Evolutionary conservation across 2,329 filamentous ascomycete genomes (phyloP).

Genomic region (Cladophialophora chaetospira): DNA sequence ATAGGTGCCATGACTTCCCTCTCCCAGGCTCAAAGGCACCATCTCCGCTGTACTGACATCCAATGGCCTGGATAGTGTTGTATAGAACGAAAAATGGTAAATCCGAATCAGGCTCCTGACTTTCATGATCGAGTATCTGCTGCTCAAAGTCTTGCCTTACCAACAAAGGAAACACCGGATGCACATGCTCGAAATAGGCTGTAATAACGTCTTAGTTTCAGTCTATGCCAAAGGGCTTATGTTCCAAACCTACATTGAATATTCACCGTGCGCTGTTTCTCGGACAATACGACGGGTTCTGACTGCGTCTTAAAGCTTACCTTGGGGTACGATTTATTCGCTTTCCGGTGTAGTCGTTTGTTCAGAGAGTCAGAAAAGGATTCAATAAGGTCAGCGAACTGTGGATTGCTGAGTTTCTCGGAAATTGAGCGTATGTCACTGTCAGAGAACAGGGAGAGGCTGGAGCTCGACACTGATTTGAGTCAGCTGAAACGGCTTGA

Average conservation of each 20-base stretch:
- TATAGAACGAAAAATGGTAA: slow-evolving; percentile 51
- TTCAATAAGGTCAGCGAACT: slow-evolving; percentile 34
- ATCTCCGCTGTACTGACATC: slow-evolving; percentile 41
- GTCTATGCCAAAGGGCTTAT: background rate
- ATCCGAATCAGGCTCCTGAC: slow-evolving; percentile 60
- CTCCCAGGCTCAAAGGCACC: slow-evolving; percentile 45
- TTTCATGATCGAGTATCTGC: slow-evolving; percentile 49
- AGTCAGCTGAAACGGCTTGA: slow-evolving; percentile 32
- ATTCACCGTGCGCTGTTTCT: slow-evolving; percentile 19
- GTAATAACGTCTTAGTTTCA: background rate
- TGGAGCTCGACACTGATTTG: slow-evolving; percentile 39
- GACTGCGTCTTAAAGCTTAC: slow-evolving; percentile 26
- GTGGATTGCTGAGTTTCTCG: slow-evolving; percentile 33
- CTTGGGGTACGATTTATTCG: slow-evolving; percentile 7
- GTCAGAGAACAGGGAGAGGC: slow-evolving; percentile 42
- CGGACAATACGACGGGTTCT: slow-evolving; percentile 18
- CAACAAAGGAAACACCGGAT: slow-evolving; percentile 47
- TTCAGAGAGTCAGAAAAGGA: slow-evolving; percentile 29
- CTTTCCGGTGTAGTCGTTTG: slow-evolving; percentile 24
- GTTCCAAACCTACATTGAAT: slow-evolving; percentile 7
- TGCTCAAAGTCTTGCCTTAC: slow-evolving; percentile 42
- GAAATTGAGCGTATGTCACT: slow-evolving; percentile 37
- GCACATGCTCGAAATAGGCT: slow-evolving; percentile 47
- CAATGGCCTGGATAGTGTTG: slow-evolving; percentile 42
- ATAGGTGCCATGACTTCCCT: slow-evolving; percentile 45